These are phyloP conservation scores for Hondaea fermentalgiana DNA, from an alignment of 108 stramenopile genomes.

Conservation along the genomic window DNA sequence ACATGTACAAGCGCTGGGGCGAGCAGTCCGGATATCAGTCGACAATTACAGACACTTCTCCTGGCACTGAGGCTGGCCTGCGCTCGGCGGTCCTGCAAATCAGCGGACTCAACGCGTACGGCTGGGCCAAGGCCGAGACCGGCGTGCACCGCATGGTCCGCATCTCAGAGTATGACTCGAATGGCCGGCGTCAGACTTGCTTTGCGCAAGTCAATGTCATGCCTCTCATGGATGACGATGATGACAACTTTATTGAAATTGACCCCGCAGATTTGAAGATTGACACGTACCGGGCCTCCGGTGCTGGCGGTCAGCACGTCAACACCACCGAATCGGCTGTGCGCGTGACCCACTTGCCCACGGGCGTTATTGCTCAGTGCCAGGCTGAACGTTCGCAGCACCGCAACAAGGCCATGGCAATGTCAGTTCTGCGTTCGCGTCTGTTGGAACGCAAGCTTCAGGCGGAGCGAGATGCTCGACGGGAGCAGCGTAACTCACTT, in stretches of 20 bases:
- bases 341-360: slow-evolving; percentile 89
- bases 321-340: slow-evolving; percentile 97
- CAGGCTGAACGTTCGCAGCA: slow-evolving; percentile 96
- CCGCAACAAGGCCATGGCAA: slow-evolving; percentile 85
- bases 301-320: slow-evolving; percentile 97
- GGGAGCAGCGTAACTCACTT: not conserved
- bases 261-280: slow-evolving; percentile 67
- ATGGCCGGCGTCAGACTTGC: slow-evolving; percentile 82
- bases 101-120: slow-evolving; percentile 66
- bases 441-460: slow-evolving; percentile 56
- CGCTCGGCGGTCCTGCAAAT: slow-evolving; percentile 73
- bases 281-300: slow-evolving; percentile 78
- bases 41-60: slow-evolving; percentile 51
- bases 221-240: slow-evolving; percentile 56
- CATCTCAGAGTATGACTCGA: slow-evolving; percentile 82
- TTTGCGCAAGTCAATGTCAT: slow-evolving; percentile 89
- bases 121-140: slow-evolving; percentile 74
- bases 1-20: slow-evolving; percentile 79
- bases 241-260: slow-evolving; percentile 31
- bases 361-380: slow-evolving; percentile 81
- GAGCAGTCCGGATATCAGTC: slow-evolving; percentile 67
- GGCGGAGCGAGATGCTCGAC: slow-evolving; percentile 47
- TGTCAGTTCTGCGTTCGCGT: slow-evolving; percentile 73
- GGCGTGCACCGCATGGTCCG: slow-evolving; percentile 96
- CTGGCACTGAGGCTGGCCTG: slow-evolving; percentile 59